phyloP scores from a whole-genome alignment of 495 filamentous ascomycete genomes.

The Lophiostoma macrostomum region DNA sequence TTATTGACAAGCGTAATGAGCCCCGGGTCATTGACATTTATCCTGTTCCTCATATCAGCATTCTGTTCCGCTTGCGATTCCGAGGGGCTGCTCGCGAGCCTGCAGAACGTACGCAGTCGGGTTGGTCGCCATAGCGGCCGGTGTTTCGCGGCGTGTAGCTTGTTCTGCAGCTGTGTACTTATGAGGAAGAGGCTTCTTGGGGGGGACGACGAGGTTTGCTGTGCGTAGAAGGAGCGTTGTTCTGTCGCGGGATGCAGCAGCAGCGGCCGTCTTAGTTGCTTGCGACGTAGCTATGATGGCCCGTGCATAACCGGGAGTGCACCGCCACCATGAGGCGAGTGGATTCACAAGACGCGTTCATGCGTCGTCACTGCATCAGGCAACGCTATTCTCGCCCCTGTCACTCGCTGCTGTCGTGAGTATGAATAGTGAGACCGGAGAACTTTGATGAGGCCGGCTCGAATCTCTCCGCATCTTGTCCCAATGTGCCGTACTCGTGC shows the following conservation, averaged over 20 bases:
- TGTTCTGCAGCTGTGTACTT: background rate
- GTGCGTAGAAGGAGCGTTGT: background rate
- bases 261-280: too few relatives aligned
- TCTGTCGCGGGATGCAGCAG: too few relatives aligned
- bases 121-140: constrained; percentile 41
- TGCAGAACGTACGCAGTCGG: constrained; percentile 38
- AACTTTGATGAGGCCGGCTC: too few relatives aligned
- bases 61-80: background rate
- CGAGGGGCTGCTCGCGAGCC: constrained; percentile 14
- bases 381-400: constrained; percentile 3
- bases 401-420: background rate
- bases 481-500: too few relatives aligned
- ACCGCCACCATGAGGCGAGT: background rate
- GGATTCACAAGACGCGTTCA: constrained; percentile 12
- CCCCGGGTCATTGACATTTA: constrained; percentile 76
- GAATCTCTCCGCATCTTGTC: too few relatives aligned
- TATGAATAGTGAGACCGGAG: too few relatives aligned
- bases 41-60: constrained; percentile 46
- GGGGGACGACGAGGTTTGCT: background rate
- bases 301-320: background rate
- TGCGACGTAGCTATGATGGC: background rate
- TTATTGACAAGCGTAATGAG: constrained; percentile 96
- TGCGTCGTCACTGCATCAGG: constrained; percentile 25
- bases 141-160: background rate
- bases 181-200: background rate